These are phyloP conservation scores for Mortierella sp. DNA, from an alignment of 371 early-diverging fungal genomes.

Conservation along the genomic window DNA sequence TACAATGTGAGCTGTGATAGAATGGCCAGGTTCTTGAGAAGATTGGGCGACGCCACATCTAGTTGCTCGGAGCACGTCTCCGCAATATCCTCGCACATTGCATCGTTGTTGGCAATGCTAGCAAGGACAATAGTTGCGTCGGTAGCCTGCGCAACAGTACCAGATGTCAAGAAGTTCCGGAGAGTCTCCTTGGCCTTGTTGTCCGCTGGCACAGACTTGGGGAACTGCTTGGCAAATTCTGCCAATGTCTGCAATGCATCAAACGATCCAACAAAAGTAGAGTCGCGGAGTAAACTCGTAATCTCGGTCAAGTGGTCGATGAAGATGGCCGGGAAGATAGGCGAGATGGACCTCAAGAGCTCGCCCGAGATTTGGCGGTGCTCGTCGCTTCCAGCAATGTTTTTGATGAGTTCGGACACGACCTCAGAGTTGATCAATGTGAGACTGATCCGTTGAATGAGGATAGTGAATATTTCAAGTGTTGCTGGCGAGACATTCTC, in stretches of 20 bases:
- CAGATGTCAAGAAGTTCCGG: conserved; percentile 29
- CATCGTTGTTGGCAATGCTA: conserved; percentile 36
- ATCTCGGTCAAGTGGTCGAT: conserved; percentile 53
- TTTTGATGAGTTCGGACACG: conserved; percentile 69
- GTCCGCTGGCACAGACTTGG: conserved; percentile 45
- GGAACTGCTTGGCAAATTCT: conserved; percentile 53
- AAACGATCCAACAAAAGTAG: conserved; percentile 29
- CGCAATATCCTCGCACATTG: conserved; percentile 29
- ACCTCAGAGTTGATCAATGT: conserved; percentile 73
- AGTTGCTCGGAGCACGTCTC: conserved; percentile 31
- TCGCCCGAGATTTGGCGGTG: conserved; percentile 59
- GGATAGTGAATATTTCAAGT: conserved; percentile 77
- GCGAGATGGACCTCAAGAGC: conserved; percentile 62
- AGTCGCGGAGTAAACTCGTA: conserved; percentile 45
- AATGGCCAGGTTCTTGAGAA: conserved; percentile 64
- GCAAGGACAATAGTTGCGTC: conserved; percentile 45
- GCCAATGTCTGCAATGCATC: conserved; percentile 49
- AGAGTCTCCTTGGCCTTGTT: conserved; percentile 36
- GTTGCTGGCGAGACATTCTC: conserved; percentile 70
- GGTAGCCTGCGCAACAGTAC: conserved; percentile 34
- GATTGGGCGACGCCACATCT: conserved; percentile 48
- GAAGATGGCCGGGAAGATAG: conserved; percentile 54
- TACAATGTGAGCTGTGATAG: conserved; percentile 73
- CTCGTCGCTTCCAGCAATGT: conserved; percentile 50
- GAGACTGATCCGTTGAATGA: conserved; percentile 79